Evolutionary conservation across 106 monocot species (phyloP).

Genomic region (Narthecium ossifragum): DNA sequence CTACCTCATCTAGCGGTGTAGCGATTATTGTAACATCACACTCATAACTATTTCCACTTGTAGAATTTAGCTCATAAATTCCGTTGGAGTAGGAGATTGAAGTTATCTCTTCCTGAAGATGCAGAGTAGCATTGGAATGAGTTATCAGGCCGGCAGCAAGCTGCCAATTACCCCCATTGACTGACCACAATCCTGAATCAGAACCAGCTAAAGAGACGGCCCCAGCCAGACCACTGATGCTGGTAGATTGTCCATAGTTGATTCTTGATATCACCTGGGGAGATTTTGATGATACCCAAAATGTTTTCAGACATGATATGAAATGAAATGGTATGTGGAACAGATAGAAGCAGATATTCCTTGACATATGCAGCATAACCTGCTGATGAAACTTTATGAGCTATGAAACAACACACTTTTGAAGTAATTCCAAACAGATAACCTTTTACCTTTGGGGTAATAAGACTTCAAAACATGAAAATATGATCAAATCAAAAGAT

Average conservation of each 20-base stretch:
- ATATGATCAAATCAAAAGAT: too few species aligned
- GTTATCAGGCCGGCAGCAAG: slow-evolving; percentile 75
- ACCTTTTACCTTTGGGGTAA: too few species aligned
- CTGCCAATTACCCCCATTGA: slow-evolving; percentile 83
- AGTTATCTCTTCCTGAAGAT: slow-evolving; percentile 69
- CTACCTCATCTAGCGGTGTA: slow-evolving; percentile 89
- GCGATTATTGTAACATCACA: slow-evolving; percentile 71
- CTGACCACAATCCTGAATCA: slow-evolving; percentile 68
- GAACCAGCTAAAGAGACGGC: slow-evolving; percentile 93
- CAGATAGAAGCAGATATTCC: too few species aligned
- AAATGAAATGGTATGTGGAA: too few species aligned
- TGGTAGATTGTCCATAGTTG: slow-evolving; percentile 84
- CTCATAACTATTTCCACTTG: slow-evolving; percentile 40
- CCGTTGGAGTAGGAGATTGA: slow-evolving; percentile 38
- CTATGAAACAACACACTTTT: too few species aligned
- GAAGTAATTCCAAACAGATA: too few species aligned
- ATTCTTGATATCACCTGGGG: slow-evolving; percentile 86
- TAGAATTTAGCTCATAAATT: slow-evolving; percentile 55
- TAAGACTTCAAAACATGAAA: too few species aligned
- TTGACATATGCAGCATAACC: too few species aligned
- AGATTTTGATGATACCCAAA: neutral
- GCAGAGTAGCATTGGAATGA: slow-evolving; percentile 46
- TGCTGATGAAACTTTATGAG: too few species aligned
- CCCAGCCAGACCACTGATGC: slow-evolving; percentile 90
- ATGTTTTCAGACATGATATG: neutral